Evolutionary conservation across 495 filamentous ascomycete species (phyloP).

Genomic region (Penicillium macrosclerotiorum): DNA sequence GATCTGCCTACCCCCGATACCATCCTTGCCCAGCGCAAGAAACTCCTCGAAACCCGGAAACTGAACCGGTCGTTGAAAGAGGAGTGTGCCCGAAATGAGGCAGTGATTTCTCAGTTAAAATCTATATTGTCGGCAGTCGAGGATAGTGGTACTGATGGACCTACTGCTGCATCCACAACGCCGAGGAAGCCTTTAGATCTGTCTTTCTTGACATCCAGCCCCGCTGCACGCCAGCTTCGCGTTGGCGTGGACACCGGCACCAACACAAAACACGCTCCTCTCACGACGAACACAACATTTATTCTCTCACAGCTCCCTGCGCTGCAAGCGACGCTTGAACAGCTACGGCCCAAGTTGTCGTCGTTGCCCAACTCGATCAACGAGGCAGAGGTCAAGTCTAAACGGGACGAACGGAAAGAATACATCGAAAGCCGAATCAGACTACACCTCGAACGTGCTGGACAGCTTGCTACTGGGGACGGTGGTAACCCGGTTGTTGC

Average conservation of each 20-base stretch:
- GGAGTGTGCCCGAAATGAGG: slow-evolving; percentile 74
- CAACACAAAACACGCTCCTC: slow-evolving; percentile 39
- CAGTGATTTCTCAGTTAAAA: slow-evolving; percentile 63
- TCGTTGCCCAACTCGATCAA: slow-evolving; percentile 43
- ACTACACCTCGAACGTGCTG: slow-evolving; percentile 46
- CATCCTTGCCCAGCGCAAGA: slow-evolving; percentile 68
- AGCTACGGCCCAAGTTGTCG: slow-evolving; percentile 60
- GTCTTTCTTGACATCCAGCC: slow-evolving; percentile 52
- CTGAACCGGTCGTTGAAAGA: slow-evolving; percentile 71
- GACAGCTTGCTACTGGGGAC: slow-evolving; percentile 38
- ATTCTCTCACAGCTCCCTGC: slow-evolving; percentile 77
- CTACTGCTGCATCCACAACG: slow-evolving; percentile 9
- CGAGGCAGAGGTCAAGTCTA: slow-evolving; percentile 33
- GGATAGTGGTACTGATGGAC: slow-evolving; percentile 23
- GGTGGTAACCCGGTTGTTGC: slow-evolving; percentile 38
- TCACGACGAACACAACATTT: slow-evolving; percentile 77
- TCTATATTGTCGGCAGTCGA: slow-evolving; percentile 46
- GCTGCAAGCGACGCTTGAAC: slow-evolving; percentile 62
- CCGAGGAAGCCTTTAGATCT: slow-evolving; percentile 36
- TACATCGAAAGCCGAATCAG: slow-evolving; percentile 72
- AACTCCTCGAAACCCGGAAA: slow-evolving; percentile 75
- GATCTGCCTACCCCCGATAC: slow-evolving; percentile 59
- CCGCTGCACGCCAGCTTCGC: slow-evolving; percentile 43
- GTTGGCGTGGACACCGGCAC: slow-evolving; percentile 39
- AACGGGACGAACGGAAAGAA: slow-evolving; percentile 58